Conservation (phyloP, 1,284 basidiomycete species). For the Malassezia yamatoensis region DNA sequence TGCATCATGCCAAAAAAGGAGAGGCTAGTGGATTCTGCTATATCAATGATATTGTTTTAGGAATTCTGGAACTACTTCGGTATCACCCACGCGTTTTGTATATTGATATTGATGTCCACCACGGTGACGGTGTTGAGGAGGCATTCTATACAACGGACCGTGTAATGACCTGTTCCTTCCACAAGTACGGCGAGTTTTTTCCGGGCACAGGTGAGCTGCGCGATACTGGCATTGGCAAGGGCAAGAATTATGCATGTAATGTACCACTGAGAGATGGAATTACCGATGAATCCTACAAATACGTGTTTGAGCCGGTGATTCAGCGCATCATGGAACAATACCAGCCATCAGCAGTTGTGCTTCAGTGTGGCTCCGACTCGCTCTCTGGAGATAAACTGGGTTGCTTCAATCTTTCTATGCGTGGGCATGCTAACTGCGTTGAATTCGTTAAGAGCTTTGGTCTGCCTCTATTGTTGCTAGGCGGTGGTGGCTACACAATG, state of each 20-base stretch:
- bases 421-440: constrained; percentile 93
- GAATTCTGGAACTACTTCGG: constrained; percentile 83
- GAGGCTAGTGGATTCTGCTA: constrained; percentile 98
- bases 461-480: constrained; percentile 79
- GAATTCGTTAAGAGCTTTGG: constrained; percentile 94
- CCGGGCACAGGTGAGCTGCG: constrained; percentile 93
- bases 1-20: constrained; percentile 97
- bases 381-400: constrained; percentile 92
- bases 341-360: constrained; percentile 85
- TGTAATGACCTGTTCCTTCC: constrained; percentile 96
- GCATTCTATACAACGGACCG: constrained; percentile 98
- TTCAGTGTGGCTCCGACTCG: constrained; percentile 98
- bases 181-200: constrained; percentile 99
- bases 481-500: constrained; percentile 98
- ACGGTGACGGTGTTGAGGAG: constrained; percentile 98
- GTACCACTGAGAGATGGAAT: constrained; percentile 93
- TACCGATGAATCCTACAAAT: constrained; percentile 87
- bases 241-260: constrained; percentile 67
- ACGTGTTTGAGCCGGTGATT: constrained; percentile 91
- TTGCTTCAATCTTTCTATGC: constrained; percentile 92
- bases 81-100: constrained; percentile 93
- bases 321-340: constrained; percentile 89
- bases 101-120: constrained; percentile 97
- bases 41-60: constrained; percentile 96
- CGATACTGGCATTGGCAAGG: constrained; percentile 82